Conservation (phyloP, 2,329 filamentous ascomycete species). For the Plenodomus biglobosus region DNA sequence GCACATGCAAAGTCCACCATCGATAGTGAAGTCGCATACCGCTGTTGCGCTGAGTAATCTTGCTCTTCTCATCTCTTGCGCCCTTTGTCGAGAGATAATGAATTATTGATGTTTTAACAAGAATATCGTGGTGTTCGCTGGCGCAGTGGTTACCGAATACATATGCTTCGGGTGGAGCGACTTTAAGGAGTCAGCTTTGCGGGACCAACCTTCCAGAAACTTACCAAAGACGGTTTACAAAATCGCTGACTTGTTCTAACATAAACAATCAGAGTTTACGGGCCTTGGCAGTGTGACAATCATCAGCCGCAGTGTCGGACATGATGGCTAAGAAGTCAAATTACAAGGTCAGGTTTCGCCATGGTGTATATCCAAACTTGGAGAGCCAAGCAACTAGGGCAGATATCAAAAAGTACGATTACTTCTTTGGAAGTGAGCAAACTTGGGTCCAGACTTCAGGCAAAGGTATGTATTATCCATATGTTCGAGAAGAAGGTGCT, state of each 20-base stretch:
- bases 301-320: not conserved
- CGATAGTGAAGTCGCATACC: conserved; percentile 1
- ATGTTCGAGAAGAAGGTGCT: not conserved
- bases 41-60: conserved; percentile 11
- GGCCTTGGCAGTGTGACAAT: not conserved
- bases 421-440: conserved; percentile 21
- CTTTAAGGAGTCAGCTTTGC: not conserved
- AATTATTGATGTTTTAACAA: not conserved
- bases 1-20: not conserved
- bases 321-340: conserved; percentile 13
- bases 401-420: conserved; percentile 30
- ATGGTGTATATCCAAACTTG: conserved; percentile 20
- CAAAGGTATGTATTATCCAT: conserved; percentile 13
- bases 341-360: conserved; percentile 23
- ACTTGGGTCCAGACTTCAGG: conserved; percentile 16
- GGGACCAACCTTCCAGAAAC: not conserved
- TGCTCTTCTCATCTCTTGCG: conserved; percentile 2
- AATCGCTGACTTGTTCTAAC: no score
- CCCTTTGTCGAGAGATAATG: not conserved
- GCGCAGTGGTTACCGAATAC: not conserved
- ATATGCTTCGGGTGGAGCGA: not conserved
- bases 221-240: not conserved
- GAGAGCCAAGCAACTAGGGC: conserved; percentile 18
- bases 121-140: not conserved
- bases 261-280: not conserved